Evolutionary conservation across 1,284 basidiomycete species (phyloP).

Genomic region (Marasmius sp.): DNA sequence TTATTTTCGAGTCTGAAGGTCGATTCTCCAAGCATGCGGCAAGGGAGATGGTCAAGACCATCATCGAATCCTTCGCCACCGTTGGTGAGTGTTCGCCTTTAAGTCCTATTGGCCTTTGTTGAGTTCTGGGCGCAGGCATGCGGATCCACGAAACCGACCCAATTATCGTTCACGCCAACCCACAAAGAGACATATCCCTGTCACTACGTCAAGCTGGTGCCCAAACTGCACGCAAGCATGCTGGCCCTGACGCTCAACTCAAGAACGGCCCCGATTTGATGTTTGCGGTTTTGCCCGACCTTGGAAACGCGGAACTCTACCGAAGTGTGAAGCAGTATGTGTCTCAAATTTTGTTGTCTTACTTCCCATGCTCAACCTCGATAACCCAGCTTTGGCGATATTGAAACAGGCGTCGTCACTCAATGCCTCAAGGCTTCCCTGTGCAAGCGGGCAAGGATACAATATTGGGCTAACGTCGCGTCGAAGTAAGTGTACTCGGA

Average conservation of each 20-base stretch:
- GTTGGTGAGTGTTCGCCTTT: neutral
- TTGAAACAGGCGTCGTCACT: neutral
- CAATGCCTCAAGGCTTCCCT: slow-evolving; percentile 1
- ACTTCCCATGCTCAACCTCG: neutral
- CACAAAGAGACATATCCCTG: neutral
- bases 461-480: slow-evolving; percentile 4
- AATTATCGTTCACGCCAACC: neutral
- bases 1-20: neutral
- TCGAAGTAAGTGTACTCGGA: neutral
- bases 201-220: neutral
- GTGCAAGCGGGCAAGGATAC: neutral
- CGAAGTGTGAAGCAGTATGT: neutral
- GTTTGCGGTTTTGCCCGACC: neutral
- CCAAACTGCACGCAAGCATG: neutral
- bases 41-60: neutral
- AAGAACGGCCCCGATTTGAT: neutral
- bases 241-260: too few species aligned
- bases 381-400: neutral
- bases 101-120: neutral
- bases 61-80: neutral
- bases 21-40: neutral
- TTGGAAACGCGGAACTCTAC: neutral
- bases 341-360: neutral
- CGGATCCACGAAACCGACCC: neutral
- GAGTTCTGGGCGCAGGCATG: neutral